Percentiles rank a stretch among this genome's conserved stretches.
phyloP scores from a whole-genome alignment of 164 flowering plant genomes.

The Santalum album region DNA sequence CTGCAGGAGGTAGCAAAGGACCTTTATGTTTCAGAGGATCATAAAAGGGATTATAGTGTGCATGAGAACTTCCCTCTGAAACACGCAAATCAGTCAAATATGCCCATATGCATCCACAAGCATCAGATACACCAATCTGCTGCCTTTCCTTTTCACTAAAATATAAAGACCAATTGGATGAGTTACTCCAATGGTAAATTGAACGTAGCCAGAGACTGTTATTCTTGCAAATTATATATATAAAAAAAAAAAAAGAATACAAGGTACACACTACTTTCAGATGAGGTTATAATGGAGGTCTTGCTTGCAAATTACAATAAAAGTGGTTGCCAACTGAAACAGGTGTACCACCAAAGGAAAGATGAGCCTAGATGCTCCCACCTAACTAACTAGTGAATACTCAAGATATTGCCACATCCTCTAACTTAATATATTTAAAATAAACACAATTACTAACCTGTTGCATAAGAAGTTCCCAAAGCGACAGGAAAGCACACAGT shows the following conservation, averaged over 20 bases:
- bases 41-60: conserved; percentile 77
- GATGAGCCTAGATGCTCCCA: too few species aligned
- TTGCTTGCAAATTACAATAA: not conserved
- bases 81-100: conserved; percentile 71
- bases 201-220: not conserved
- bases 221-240: not conserved
- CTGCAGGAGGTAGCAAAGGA: conserved; percentile 83
- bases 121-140: conserved; percentile 54
- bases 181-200: not conserved
- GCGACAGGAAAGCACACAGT: conserved; percentile 82
- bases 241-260: too few species aligned
- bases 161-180: conserved; percentile 7
- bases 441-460: conserved; percentile 50
- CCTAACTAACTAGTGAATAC: too few species aligned
- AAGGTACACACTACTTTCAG: too few species aligned
- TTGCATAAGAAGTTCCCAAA: conserved; percentile 97
- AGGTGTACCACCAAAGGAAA: too few species aligned
- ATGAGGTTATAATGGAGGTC: too few species aligned
- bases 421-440: too few species aligned
- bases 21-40: conserved; percentile 57
- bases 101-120: conserved; percentile 86
- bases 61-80: conserved; percentile 61
- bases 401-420: too few species aligned
- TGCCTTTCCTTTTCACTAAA: conserved; percentile 91
- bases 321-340: too few species aligned